Evolutionary conservation across 371 early-diverging fungal species (phyloP).

Genomic region (Gilbertella persicaria): DNA sequence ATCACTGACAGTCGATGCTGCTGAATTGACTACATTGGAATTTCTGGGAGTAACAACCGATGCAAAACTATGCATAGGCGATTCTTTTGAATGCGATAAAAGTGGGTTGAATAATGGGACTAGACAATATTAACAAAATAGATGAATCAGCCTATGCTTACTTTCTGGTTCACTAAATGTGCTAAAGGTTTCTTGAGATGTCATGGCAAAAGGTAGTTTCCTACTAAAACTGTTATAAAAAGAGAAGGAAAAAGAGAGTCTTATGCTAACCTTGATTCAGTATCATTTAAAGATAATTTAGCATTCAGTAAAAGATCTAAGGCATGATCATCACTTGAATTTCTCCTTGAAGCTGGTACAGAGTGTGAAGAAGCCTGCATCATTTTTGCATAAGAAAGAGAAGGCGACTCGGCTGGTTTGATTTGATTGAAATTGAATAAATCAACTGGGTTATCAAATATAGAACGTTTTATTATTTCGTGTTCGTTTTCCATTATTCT

Average conservation of each 20-base stretch:
- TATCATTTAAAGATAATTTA: constrained; percentile 14
- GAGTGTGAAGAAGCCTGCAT: constrained; percentile 25
- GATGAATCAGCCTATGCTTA: too few relatives aligned
- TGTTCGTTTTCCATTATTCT: neutral
- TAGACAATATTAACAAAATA: neutral
- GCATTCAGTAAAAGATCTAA: constrained; percentile 7
- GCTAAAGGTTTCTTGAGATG: constrained; percentile 2
- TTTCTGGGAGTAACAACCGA: neutral
- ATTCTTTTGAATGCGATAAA: constrained; percentile 13
- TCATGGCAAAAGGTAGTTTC: constrained; percentile 15
- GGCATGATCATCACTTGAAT: constrained; percentile 33
- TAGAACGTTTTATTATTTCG: constrained; percentile 2
- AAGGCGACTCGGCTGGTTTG: constrained; percentile 6
- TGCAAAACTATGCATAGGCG: constrained; percentile 1
- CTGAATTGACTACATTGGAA: neutral
- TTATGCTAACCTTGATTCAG: constrained; percentile 8
- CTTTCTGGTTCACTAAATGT: constrained; percentile 9
- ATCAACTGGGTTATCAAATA: constrained; percentile 18
- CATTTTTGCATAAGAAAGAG: constrained; percentile 11
- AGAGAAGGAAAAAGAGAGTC: neutral
- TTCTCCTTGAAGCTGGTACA: constrained; percentile 39
- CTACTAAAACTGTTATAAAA: constrained; percentile 10
- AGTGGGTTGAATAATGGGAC: constrained; percentile 9
- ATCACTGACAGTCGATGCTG: neutral
- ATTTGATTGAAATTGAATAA: constrained; percentile 17